Evolutionary conservation across 257 asterid genomes (phyloP).

Genomic region (Asclepias syriaca): DNA sequence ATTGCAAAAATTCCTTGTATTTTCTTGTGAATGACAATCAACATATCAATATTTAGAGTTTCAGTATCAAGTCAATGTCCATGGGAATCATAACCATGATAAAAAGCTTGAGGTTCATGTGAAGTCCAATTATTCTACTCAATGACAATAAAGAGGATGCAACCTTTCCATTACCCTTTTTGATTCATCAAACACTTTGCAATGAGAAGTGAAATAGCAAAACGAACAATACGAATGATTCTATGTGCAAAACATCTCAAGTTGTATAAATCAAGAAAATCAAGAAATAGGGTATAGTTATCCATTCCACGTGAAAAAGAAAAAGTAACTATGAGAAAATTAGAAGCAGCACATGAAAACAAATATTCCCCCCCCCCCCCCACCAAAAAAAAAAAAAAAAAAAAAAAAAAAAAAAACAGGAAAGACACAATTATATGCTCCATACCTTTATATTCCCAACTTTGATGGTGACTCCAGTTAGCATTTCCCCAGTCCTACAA

Average conservation of each 20-base stretch:
- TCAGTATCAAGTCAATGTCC: not conserved
- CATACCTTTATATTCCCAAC: conserved; percentile 76
- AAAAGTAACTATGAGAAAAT: not conserved
- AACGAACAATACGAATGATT: not conserved
- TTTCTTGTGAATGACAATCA: conserved; percentile 2
- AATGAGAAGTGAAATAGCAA: not conserved
- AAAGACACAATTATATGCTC: not conserved
- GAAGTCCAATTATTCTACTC: not conserved
- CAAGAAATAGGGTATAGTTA: not conserved
- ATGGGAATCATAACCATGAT: not conserved
- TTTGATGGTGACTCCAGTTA: conserved; percentile 76
- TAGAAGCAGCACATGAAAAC: conserved; percentile 1
- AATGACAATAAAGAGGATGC: not conserved
- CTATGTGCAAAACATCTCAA: not conserved
- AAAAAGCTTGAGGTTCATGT: not conserved
- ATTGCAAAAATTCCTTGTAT: not conserved
- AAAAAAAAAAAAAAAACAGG: no score
- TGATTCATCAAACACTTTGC: not conserved
- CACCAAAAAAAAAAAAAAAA: no score
- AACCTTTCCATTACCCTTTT: not conserved
- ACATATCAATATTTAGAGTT: not conserved
- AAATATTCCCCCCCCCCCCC: not conserved
- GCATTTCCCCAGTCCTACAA: conserved; percentile 72
- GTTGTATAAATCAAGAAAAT: not conserved
- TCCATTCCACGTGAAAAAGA: not conserved